Evolutionary conservation across 208 protist genomes (phyloP).

Genomic region (Crithidia sp.): DNA sequence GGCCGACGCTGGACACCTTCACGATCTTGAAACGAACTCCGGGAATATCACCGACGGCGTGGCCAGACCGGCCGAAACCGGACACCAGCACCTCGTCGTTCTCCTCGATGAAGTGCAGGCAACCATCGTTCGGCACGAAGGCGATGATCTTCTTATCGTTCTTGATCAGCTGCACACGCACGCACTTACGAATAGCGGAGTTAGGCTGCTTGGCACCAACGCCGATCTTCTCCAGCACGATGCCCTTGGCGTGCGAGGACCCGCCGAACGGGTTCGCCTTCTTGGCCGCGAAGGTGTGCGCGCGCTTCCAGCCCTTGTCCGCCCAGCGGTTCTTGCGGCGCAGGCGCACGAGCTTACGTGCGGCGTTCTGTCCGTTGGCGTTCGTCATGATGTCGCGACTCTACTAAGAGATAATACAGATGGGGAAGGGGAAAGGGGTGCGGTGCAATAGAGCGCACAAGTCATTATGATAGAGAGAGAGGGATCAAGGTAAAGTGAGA

Average conservation of each 20-base stretch:
- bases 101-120: slow-evolving; percentile 99
- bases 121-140: slow-evolving; percentile 99
- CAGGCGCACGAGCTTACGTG: slow-evolving; percentile 96
- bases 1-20: slow-evolving; percentile 98
- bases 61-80: slow-evolving; percentile 99
- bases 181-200: slow-evolving; percentile 99
- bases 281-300: slow-evolving; percentile 93
- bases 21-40: slow-evolving; percentile 99
- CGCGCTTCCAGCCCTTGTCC: slow-evolving; percentile 98
- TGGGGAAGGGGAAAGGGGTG: not conserved
- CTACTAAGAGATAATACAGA: not conserved
- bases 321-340: slow-evolving; percentile 96
- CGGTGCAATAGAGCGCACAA: not conserved
- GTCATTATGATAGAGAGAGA: not conserved
- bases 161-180: slow-evolving; percentile 99
- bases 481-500: not conserved
- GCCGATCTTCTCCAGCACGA: slow-evolving; percentile 99
- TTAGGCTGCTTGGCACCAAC: slow-evolving; percentile 99
- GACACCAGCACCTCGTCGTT: slow-evolving; percentile 99
- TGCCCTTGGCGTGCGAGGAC: slow-evolving; percentile 99
- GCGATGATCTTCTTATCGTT: slow-evolving; percentile 99
- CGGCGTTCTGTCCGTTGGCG: slow-evolving; percentile 97
- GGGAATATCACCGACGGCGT: slow-evolving; percentile 99
- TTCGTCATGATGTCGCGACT: slow-evolving; percentile 87
- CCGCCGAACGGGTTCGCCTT: slow-evolving; percentile 99